Base-by-base conservation (phyloP, 177 flowering plant genomes). In the Vitis hybrid region DNA sequence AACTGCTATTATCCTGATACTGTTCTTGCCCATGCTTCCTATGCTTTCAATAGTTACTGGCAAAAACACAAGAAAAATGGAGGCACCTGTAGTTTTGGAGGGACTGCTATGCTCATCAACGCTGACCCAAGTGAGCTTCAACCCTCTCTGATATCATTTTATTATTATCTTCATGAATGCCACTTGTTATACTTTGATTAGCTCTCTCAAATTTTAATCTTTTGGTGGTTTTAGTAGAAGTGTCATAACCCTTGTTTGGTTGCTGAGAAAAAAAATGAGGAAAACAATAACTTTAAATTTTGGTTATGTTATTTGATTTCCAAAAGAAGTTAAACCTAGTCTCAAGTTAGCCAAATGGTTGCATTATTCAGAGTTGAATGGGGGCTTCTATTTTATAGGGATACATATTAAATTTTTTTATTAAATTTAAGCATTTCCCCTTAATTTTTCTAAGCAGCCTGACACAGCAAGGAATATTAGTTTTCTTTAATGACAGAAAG, bases 21-120 rank as follows among this genome's bases (percentile, higher is more conserved):
- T 2, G 66, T 82, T 40, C 81, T 87, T 27, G 92, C 97, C 6
- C 98, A 93, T 85, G 91, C 96, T 60, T 92, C 97, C 40, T 90
- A 83, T 79, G 98, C 98, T 46, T 89, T 90, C 87, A 94, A 92
- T 67, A 88, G 91, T 62, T 92, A 88, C 64, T 94, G 94, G 93
- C 97, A 92, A 79, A 90, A 83, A 82, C 79, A 71, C 64, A 90
- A 90, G 86, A 72, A 66, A 32, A 77, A 65, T 71, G 94, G 94
- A 24, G 93, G 93, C 7, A 85, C 85, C 69, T 93, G 98, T 71
- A 79, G 75, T 64, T 92, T 94, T 79, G 92, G 88, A 24, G 98
- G 96, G 40, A 87, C 96, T 54, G 98, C 98, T 15, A 90, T 90
- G 96, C 46, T 94, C 60, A 83, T 90, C 75, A 89, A 77, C 77